Evolutionary conservation across 1,139 yeast species (phyloP), one percentile per base, ranked within the genome.

Genomic region (Sugiyamaella castrensis): DNA sequence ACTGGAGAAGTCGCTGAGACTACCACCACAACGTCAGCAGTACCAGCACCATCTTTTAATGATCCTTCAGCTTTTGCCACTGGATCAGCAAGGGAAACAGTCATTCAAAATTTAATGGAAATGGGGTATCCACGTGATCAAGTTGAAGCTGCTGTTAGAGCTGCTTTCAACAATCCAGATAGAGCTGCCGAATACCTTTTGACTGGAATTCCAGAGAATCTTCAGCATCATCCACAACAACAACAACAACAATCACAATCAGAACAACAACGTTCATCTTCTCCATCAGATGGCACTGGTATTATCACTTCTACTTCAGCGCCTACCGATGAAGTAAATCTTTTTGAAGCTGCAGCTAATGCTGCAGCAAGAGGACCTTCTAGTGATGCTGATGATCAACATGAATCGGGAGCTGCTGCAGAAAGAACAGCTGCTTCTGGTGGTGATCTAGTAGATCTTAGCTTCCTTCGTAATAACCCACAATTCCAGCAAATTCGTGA

Each of bases 121-220:
- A 89, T 92, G 98, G 98, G 98, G 11, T 94, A 88, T 66, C 89
- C 86, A 46, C 81, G 96, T 60, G 77, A 81, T 6, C 87, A 87
- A 65, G 97, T 88, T 28, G 95, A 88, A 69, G 79, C 81, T 37
- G 98, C 99, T 0, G 75, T 92, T 66, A 81, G 95, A 62, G 96
- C 97, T 13, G 98, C 98, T 0, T 92, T 83, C 71, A 92, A 92
- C 70, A 91, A 92, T 70, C 98, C 99, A 26, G 98, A 92, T 65
- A 82, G 98, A 63, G 99, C 99, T 0, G 98, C 91, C 6, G 98
- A 94, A 66, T 91, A 92, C 67, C 75, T 92, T 51, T 72, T 92
- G 59, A 87, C 91, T 38, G 98, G 98, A 4, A 81, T 92, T 47
- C 98, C 98, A 34, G 92, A 85, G 58, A 69, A 76, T 45, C 71